These are phyloP conservation scores for Metschnikowia amazonensis DNA, from an alignment of 805 yeast species.

Conservation along the genomic window DNA sequence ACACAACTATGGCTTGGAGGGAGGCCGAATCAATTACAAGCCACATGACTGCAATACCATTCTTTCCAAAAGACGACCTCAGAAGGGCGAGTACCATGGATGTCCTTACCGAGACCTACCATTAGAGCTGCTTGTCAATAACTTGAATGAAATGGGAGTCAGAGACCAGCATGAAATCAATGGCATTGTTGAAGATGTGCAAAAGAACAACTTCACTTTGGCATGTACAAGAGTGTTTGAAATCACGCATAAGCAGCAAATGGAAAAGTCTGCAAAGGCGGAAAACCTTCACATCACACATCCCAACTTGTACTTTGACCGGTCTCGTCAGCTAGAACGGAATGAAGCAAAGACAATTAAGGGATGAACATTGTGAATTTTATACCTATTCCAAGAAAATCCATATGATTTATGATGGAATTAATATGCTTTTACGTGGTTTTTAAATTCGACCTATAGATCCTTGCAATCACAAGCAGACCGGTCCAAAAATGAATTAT, in stretches of 20 bases:
- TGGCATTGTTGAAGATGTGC: conserved; percentile 64
- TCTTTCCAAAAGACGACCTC: conserved; percentile 65
- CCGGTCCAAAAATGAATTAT: too few species aligned
- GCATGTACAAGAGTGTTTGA: conserved; percentile 93
- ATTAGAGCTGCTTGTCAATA: conserved; percentile 55
- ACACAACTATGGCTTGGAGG: conserved; percentile 89
- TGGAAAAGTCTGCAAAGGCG: conserved; percentile 34
- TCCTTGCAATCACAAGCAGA: too few species aligned
- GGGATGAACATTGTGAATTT: neutral
- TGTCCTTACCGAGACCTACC: conserved; percentile 85
- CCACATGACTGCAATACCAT: conserved; percentile 86
- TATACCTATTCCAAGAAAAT: neutral
- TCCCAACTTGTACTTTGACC: conserved; percentile 84
- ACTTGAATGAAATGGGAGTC: conserved; percentile 63
- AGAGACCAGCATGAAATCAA: conserved; percentile 53
- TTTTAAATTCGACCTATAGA: too few species aligned
- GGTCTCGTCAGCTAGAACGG: conserved; percentile 57
- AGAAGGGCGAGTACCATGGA: conserved; percentile 74
- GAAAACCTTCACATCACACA: conserved; percentile 69
- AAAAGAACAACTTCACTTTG: conserved; percentile 66
- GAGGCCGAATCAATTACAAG: conserved; percentile 76
- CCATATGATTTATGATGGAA: too few species aligned
- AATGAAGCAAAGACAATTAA: conserved; percentile 14
- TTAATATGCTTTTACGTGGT: too few species aligned
- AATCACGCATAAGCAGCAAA: conserved; percentile 49